Percentiles rank a stretch among this genome's conserved stretches.
Conservation (phyloP, 108 stramenopile genomes). For the Skeletonema costatum region DNA sequence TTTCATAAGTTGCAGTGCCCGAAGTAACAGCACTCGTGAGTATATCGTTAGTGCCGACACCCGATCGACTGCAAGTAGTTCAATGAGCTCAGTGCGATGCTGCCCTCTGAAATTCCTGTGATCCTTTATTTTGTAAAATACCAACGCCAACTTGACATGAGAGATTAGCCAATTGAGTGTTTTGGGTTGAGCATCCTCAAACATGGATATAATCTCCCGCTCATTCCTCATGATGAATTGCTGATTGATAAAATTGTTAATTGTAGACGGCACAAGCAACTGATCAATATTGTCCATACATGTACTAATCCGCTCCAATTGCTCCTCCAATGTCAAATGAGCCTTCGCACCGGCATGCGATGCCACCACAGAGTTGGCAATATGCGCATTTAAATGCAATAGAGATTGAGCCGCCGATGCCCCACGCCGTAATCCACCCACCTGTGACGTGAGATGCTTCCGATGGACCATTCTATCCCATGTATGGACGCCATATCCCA, state of each 20-base stretch:
- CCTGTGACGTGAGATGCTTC: slow-evolving; percentile 57
- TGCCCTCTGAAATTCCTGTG: slow-evolving; percentile 83
- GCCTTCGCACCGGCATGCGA: background rate
- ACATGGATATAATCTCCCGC: slow-evolving; percentile 89
- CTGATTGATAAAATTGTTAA: slow-evolving; percentile 90
- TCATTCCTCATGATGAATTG: slow-evolving; percentile 86
- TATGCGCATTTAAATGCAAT: slow-evolving; percentile 42
- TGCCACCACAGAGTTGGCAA: background rate
- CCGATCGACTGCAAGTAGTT: slow-evolving; percentile 86
- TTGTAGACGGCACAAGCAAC: slow-evolving; percentile 85
- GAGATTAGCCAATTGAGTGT: slow-evolving; percentile 93
- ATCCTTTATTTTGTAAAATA: slow-evolving; percentile 98
- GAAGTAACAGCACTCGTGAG: slow-evolving; percentile 77
- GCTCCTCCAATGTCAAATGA: slow-evolving; percentile 66
- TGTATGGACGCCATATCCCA: slow-evolving; percentile 82
- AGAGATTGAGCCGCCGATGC: slow-evolving; percentile 53
- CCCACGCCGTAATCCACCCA: slow-evolving; percentile 54
- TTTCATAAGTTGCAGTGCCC: slow-evolving; percentile 84
- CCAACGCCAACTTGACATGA: slow-evolving; percentile 87
- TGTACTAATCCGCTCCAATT: slow-evolving; percentile 68
- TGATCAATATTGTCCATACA: slow-evolving; percentile 88
- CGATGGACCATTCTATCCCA: slow-evolving; percentile 89
- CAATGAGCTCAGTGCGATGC: slow-evolving; percentile 86
- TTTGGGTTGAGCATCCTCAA: slow-evolving; percentile 90
- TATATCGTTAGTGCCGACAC: slow-evolving; percentile 76